phyloP scores from a whole-genome alignment of 2,329 filamentous ascomycete species.

The Chrysoporthe austroafricana region DNA sequence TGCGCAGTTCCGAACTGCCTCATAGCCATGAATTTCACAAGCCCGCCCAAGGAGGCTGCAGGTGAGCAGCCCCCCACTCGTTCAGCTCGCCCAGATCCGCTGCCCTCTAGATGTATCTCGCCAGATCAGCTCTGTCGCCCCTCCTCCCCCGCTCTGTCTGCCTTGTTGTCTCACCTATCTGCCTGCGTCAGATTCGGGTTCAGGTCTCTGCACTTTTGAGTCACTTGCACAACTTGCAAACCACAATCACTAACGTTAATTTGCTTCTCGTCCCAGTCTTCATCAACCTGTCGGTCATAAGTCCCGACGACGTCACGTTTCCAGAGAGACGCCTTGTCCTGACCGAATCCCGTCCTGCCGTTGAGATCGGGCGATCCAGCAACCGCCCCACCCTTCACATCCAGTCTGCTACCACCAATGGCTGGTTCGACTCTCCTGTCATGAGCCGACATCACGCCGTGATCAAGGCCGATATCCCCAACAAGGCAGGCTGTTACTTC shows the following conservation, averaged over 20 bases:
- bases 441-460: conserved; percentile 72
- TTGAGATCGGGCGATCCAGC: conserved; percentile 50
- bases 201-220: too few species aligned
- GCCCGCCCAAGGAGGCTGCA: neutral
- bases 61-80: conserved; percentile 3
- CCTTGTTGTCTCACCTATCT: neutral
- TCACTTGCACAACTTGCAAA: neutral
- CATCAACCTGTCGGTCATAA: conserved; percentile 29
- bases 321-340: conserved; percentile 36
- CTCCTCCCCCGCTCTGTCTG: neutral
- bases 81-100: neutral
- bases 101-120: neutral
- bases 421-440: conserved; percentile 71
- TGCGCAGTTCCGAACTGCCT: neutral
- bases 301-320: conserved; percentile 15
- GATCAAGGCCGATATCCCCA: conserved; percentile 48
- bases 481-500: conserved; percentile 44
- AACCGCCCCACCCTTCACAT: conserved; percentile 40
- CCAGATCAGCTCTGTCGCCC: neutral
- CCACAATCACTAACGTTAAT: neutral
- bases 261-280: conserved; percentile 32
- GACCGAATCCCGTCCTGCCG: conserved; percentile 35
- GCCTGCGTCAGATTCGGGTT: neutral
- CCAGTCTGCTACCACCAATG: conserved; percentile 52
- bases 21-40: neutral